Evolutionary conservation across 148 eudicot genomes (phyloP).

Genomic region (Cornus kousa): DNA sequence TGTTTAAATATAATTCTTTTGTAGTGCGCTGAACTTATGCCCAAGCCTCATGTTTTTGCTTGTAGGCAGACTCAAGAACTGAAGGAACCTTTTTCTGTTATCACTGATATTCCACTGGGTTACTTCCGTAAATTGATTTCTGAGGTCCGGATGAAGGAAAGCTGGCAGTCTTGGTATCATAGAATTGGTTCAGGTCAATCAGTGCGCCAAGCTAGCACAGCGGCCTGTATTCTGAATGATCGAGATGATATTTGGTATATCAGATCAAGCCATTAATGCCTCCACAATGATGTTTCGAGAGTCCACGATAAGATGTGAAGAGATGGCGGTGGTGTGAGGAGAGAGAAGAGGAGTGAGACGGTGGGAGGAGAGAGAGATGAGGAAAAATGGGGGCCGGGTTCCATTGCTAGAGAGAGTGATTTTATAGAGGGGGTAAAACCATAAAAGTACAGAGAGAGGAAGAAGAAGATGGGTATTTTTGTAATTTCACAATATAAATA

Average conservation of each 20-base stretch:
- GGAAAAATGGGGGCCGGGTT: no score
- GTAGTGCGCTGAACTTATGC: constrained; percentile 21
- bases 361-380: no score
- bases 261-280: constrained; percentile 51
- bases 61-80: constrained; percentile 46
- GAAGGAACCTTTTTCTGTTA: constrained; percentile 55
- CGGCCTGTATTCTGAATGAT: constrained; percentile 82
- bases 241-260: constrained; percentile 83
- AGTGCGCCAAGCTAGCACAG: constrained; percentile 81
- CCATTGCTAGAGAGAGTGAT: no score
- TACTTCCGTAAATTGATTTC: constrained; percentile 63
- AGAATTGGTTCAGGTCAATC: constrained; percentile 71
- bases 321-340: not conserved
- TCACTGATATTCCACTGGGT: constrained; percentile 73
- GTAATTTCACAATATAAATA: no score
- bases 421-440: no score
- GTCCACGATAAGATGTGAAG: constrained; percentile 23
- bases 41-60: constrained; percentile 13
- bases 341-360: no score
- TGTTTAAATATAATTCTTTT: not conserved
- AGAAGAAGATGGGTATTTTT: no score
- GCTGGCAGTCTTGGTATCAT: constrained; percentile 86
- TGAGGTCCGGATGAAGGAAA: constrained; percentile 71
- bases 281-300: constrained; percentile 45
- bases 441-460: no score